Conservation (phyloP, 2,329 filamentous ascomycete genomes). For the Leptographium wingfieldii region DNA sequence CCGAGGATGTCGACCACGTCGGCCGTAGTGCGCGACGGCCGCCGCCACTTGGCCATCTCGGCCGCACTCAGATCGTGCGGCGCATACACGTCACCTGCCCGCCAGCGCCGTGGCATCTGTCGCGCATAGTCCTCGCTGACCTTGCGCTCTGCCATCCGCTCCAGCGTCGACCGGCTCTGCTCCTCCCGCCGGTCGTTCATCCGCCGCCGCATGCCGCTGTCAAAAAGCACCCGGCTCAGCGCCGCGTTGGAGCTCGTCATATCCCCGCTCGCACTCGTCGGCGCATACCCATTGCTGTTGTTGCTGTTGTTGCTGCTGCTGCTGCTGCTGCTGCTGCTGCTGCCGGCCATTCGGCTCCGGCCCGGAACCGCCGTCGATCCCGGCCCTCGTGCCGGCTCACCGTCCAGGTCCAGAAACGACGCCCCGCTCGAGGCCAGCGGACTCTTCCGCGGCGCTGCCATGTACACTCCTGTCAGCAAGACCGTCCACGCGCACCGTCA, state of each 20-base stretch:
- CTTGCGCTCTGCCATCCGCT: slow-evolving; percentile 27
- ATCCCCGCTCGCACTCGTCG: too few relatives aligned
- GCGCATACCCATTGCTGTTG: neutral
- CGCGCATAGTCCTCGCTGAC: slow-evolving; percentile 40
- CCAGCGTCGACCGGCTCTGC: slow-evolving; percentile 19
- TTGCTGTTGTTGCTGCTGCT: neutral
- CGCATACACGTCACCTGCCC: slow-evolving; percentile 72
- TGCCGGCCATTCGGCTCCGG: too few relatives aligned
- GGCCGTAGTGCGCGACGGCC: slow-evolving; percentile 34
- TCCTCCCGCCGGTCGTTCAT: slow-evolving; percentile 7
- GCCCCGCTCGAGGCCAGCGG: slow-evolving; percentile 7
- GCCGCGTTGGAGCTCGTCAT: slow-evolving; percentile 3
- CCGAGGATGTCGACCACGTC: slow-evolving; percentile 74
- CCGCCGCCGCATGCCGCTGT: slow-evolving; percentile 8
- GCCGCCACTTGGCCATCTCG: slow-evolving; percentile 75
- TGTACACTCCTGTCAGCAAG: neutral
- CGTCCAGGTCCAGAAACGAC: slow-evolving; percentile 9
- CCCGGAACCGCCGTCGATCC: too few relatives aligned
- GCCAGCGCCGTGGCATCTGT: slow-evolving; percentile 61
- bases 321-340: neutral
- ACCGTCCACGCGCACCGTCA: too few relatives aligned
- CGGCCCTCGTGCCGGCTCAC: neutral
- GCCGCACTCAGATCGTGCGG: slow-evolving; percentile 70
- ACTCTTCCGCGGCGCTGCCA: neutral
- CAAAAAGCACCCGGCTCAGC: slow-evolving; percentile 9